A percentile compares a stretch with the other conserved stretches of the same genome.
phyloP scores from a whole-genome alignment of 306 rosid species.

The Castanea mollissima region DNA sequence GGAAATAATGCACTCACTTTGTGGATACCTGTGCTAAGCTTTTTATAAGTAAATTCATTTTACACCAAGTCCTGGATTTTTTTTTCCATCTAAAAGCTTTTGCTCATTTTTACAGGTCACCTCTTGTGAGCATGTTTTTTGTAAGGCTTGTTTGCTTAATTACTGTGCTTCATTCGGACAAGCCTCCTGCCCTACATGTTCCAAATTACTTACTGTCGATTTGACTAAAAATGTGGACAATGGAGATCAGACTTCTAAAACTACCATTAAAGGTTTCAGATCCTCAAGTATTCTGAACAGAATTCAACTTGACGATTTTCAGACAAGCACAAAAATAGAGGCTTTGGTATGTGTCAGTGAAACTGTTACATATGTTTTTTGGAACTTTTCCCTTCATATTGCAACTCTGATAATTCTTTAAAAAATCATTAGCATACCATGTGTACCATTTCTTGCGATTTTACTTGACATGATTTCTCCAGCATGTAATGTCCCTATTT shows the following conservation, averaged over 20 bases:
- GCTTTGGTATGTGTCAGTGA: slow-evolving; percentile 70
- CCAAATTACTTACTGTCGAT: slow-evolving; percentile 73
- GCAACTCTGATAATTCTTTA: not conserved
- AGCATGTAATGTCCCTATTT: not conserved
- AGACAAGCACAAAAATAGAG: slow-evolving; percentile 96
- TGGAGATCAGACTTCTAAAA: slow-evolving; percentile 45
- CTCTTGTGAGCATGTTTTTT: slow-evolving; percentile 76
- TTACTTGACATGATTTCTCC: not conserved
- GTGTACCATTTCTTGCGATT: not conserved
- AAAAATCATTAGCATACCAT: not conserved
- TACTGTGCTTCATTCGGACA: slow-evolving; percentile 57
- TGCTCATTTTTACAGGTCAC: slow-evolving; percentile 60
- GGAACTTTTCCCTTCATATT: not conserved
- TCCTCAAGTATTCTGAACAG: slow-evolving; percentile 84
- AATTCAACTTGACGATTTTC: slow-evolving; percentile 74
- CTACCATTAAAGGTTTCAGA: slow-evolving; percentile 71
- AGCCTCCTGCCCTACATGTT: slow-evolving; percentile 83
- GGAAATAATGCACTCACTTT: not conserved
- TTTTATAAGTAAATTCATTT: not conserved
- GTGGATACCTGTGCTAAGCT: not conserved
- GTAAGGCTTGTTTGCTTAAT: slow-evolving; percentile 75
- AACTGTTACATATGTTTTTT: not conserved
- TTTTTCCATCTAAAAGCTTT: not conserved
- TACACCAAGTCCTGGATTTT: not conserved
- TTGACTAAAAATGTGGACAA: slow-evolving; percentile 44